Conservation (phyloP, 2,329 filamentous ascomycete species). For the Cercospora sp. region DNA sequence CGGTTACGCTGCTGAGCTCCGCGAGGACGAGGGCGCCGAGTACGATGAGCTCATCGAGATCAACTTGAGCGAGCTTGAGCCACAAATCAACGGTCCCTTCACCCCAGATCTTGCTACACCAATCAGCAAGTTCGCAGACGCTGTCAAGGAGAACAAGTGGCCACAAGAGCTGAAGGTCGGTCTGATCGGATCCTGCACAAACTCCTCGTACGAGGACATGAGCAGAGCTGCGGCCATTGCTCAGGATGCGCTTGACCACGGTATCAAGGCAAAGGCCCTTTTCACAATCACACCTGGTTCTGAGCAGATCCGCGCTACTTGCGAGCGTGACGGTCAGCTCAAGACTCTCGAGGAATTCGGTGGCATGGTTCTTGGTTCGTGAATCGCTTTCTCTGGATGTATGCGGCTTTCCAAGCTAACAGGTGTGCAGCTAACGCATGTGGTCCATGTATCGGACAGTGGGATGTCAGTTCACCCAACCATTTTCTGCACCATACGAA, state of each 20-base stretch:
- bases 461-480: conserved; percentile 58
- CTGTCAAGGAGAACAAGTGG: conserved; percentile 93
- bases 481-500: background rate
- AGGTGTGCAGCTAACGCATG: conserved; percentile 4
- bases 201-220: conserved; percentile 89
- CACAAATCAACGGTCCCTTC: conserved; percentile 98
- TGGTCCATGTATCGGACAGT: conserved; percentile 58
- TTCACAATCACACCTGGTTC: conserved; percentile 97
- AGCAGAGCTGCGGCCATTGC: conserved; percentile 88
- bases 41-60: conserved; percentile 97
- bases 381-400: background rate
- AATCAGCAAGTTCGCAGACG: conserved; percentile 95
- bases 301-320: conserved; percentile 94
- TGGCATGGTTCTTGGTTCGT: conserved; percentile 78
- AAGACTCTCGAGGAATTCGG: conserved; percentile 96
- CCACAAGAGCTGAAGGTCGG: conserved; percentile 95
- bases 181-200: conserved; percentile 97
- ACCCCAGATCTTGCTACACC: conserved; percentile 97
- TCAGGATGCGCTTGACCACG: conserved; percentile 85
- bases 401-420: background rate
- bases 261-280: conserved; percentile 86
- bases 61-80: conserved; percentile 91
- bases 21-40: conserved; percentile 83
- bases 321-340: conserved; percentile 62
- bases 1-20: conserved; percentile 79